These are phyloP conservation scores for Flaveria floridana DNA, from an alignment of 140 eudicot species.

Conservation along the genomic window DNA sequence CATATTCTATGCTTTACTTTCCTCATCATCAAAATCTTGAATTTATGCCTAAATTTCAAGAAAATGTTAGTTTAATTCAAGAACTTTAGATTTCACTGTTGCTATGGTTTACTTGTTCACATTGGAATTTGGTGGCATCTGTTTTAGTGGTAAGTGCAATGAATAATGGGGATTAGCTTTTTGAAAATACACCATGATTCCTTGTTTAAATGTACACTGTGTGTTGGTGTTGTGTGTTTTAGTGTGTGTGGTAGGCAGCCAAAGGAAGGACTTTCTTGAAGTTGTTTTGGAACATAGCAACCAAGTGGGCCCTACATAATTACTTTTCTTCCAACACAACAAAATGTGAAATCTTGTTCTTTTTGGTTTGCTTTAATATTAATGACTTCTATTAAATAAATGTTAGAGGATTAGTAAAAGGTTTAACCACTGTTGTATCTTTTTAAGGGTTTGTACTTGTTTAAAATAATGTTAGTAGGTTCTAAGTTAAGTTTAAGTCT, in stretches of 20 bases:
- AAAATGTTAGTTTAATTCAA: slow-evolving; percentile 17
- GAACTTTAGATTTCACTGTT: slow-evolving; percentile 21
- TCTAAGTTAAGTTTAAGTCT: not conserved
- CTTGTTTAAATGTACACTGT: slow-evolving; percentile 29
- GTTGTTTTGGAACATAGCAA: slow-evolving; percentile 24
- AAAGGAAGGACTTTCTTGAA: slow-evolving; percentile 27
- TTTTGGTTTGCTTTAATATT: not conserved
- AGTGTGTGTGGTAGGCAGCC: slow-evolving; percentile 33
- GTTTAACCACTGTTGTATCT: not conserved
- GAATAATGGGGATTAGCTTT: slow-evolving; percentile 39
- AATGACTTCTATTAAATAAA: not conserved
- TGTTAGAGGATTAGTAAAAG: not conserved
- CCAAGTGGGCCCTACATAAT: slow-evolving; percentile 32
- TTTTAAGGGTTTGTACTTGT: not conserved
- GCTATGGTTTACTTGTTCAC: slow-evolving; percentile 35
- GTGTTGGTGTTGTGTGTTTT: slow-evolving; percentile 30
- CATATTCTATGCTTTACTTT: slow-evolving; percentile 14
- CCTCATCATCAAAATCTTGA: slow-evolving; percentile 25
- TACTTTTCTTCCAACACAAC: slow-evolving; percentile 30
- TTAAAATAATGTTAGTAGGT: not conserved
- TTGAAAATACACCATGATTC: slow-evolving; percentile 33
- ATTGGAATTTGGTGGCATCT: slow-evolving; percentile 34
- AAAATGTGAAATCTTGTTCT: slow-evolving; percentile 23
- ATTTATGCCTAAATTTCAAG: slow-evolving; percentile 26
- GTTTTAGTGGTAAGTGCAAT: slow-evolving; percentile 35